Conservation (phyloP, 75 land plant species). For the Sequoiadendron giganteum region DNA sequence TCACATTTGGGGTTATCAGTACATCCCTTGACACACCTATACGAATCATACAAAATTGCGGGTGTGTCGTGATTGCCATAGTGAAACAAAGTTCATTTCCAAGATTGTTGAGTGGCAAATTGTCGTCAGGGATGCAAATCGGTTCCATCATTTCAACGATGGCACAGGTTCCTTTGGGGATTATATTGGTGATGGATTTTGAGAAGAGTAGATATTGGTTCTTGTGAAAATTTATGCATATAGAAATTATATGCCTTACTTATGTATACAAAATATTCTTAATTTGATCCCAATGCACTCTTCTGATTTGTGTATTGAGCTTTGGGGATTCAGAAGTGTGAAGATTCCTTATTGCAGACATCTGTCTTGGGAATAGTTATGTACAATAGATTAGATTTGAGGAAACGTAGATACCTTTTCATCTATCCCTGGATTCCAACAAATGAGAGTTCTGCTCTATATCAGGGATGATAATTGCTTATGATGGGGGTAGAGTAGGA, state of each 20-base stretch:
- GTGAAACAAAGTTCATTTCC: conserved; percentile 9
- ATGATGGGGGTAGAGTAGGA: background rate
- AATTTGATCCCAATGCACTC: background rate
- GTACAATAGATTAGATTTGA: background rate
- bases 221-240: background rate
- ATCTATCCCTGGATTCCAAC: background rate
- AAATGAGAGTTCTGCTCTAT: background rate
- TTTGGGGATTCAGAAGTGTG: background rate
- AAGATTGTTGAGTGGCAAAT: conserved; percentile 18
- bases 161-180: conserved; percentile 17
- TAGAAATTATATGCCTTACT: conserved; percentile 2
- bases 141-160: conserved; percentile 16
- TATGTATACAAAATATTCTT: background rate
- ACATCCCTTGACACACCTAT: conserved; percentile 6
- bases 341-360: background rate
- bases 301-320: background rate
- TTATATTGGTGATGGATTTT: background rate
- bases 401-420: background rate
- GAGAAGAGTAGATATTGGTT: background rate
- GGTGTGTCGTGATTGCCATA: conserved; percentile 14
- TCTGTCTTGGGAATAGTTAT: background rate
- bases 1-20: conserved; percentile 17
- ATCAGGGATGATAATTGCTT: background rate
- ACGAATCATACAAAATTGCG: conserved; percentile 8
- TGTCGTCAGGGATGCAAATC: conserved; percentile 13